A percentile compares a stretch with the other conserved stretches of the same genome.
Conservation (phyloP, 2,329 filamentous ascomycete species). For the Aspergillus aculeatus region DNA sequence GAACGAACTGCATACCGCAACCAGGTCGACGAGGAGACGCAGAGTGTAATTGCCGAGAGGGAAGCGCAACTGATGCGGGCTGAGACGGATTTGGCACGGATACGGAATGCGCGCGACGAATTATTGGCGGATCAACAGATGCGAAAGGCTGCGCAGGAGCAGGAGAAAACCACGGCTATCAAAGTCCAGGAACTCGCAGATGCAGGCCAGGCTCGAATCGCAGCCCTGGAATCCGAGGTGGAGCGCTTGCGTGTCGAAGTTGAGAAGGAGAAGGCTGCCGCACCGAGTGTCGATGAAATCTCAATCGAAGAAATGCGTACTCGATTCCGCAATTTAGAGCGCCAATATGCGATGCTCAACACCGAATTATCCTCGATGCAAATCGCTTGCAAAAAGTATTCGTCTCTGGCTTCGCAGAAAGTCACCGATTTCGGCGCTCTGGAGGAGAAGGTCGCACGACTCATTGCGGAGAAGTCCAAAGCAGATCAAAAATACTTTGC, state of each 20-base stretch:
- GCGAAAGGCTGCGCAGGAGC: slow-evolving; percentile 75
- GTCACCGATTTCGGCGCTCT: slow-evolving; percentile 71
- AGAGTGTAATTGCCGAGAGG: slow-evolving; percentile 69
- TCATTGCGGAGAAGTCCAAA: slow-evolving; percentile 87
- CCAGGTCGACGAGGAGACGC: slow-evolving; percentile 77
- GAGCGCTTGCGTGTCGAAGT: slow-evolving; percentile 64
- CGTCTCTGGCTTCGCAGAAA: slow-evolving; percentile 81
- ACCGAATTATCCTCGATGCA: slow-evolving; percentile 87
- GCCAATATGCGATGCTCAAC: slow-evolving; percentile 79
- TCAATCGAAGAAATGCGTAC: slow-evolving; percentile 68
- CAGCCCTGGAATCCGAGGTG: slow-evolving; percentile 77
- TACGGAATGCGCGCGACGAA: slow-evolving; percentile 82
- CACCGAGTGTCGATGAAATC: slow-evolving; percentile 57
- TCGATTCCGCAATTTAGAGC: slow-evolving; percentile 72
- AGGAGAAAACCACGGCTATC: slow-evolving; percentile 66
- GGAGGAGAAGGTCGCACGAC: slow-evolving; percentile 73
- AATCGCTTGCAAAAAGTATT: slow-evolving; percentile 85
- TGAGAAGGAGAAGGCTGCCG: slow-evolving; percentile 45
- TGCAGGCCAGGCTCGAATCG: slow-evolving; percentile 77
- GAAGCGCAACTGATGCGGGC: slow-evolving; percentile 77
- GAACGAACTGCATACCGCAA: slow-evolving; percentile 80
- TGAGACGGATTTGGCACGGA: slow-evolving; percentile 81
- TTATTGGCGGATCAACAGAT: slow-evolving; percentile 76
- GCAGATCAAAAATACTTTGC: slow-evolving; percentile 98
- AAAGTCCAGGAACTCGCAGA: slow-evolving; percentile 78